A percentile compares a stretch with the other conserved stretches of the same genome.
Conservation (phyloP, 805 yeast genomes). For the Ogataea neopini region DNA sequence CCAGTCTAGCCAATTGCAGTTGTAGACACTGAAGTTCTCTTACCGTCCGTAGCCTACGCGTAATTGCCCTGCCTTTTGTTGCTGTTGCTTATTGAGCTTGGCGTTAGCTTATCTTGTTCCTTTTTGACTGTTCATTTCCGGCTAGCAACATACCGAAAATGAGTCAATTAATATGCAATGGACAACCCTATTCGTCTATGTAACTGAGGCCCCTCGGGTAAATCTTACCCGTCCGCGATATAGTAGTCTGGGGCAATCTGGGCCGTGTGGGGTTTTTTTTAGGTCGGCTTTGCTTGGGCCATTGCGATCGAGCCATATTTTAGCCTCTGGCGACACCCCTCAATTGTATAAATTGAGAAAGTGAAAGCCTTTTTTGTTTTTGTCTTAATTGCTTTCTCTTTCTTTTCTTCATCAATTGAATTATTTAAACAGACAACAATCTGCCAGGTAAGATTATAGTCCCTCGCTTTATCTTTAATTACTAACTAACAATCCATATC, state of each 20-base stretch:
- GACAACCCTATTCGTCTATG: too few relatives aligned
- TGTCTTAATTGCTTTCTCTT: neutral
- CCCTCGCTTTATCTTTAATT: neutral
- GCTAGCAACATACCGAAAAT: too few relatives aligned
- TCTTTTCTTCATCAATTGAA: neutral
- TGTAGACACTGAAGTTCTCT: too few relatives aligned
- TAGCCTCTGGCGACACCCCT: neutral
- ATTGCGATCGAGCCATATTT: neutral
- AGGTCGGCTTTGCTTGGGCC: neutral
- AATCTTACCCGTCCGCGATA: conserved; percentile 1
- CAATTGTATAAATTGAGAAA: neutral
- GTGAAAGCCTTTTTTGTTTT: neutral
- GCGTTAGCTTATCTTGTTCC: too few relatives aligned
- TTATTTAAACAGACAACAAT: neutral
- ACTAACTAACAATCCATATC: neutral
- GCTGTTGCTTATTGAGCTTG: too few relatives aligned
- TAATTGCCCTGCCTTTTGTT: too few relatives aligned
- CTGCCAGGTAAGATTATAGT: neutral
- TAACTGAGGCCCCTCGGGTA: neutral
- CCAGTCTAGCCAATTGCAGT: too few relatives aligned
- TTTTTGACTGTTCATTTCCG: too few relatives aligned
- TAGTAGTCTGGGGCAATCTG: neutral
- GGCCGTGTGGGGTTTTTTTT: conserved; percentile 1
- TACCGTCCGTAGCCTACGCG: too few relatives aligned
- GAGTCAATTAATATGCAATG: too few relatives aligned